Percentiles rank a stretch among this genome's conserved stretches.
Evolutionary conservation across 192 early-diverging fungal species (phyloP).

Genomic region (Backusella luteola): DNA sequence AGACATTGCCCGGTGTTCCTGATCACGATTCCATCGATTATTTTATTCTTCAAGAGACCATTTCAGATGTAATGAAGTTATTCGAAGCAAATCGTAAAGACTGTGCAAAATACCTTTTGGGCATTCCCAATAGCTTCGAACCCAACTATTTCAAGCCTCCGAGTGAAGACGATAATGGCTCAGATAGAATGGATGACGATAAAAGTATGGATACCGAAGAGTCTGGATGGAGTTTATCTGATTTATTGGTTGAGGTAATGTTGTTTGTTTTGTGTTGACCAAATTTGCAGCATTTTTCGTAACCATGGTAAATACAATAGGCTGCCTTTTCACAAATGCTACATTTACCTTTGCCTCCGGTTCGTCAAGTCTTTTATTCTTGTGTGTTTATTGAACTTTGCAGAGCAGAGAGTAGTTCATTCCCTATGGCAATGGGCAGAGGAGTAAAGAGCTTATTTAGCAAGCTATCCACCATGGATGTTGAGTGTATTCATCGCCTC

Average conservation of each 20-base stretch:
- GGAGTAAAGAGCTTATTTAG: slow-evolving; percentile 62
- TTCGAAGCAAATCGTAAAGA: slow-evolving; percentile 95
- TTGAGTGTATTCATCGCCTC: slow-evolving; percentile 81
- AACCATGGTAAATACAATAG: neutral
- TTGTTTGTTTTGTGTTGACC: neutral
- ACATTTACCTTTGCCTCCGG: slow-evolving; percentile 45
- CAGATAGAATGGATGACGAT: slow-evolving; percentile 23
- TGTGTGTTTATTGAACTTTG: slow-evolving; percentile 71
- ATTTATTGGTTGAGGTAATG: slow-evolving; percentile 34
- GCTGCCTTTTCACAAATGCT: slow-evolving; percentile 50
- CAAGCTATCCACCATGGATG: slow-evolving; percentile 74
- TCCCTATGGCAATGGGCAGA: slow-evolving; percentile 67
- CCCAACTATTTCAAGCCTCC: slow-evolving; percentile 39
- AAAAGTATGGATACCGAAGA: slow-evolving; percentile 16
- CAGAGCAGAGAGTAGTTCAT: slow-evolving; percentile 54
- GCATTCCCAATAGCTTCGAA: slow-evolving; percentile 57
- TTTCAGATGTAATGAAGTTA: slow-evolving; percentile 76
- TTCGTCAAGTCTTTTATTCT: slow-evolving; percentile 72
- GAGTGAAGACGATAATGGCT: slow-evolving; percentile 15
- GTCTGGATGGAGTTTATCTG: slow-evolving; percentile 28
- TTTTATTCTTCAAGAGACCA: slow-evolving; percentile 79
- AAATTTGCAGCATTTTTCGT: neutral
- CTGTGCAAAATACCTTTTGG: slow-evolving; percentile 72
- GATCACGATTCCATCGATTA: slow-evolving; percentile 47
- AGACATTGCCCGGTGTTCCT: slow-evolving; percentile 22